Base-by-base conservation (phyloP, 2,329 filamentous ascomycete genomes). In the Fusarium tricinctum region DNA sequence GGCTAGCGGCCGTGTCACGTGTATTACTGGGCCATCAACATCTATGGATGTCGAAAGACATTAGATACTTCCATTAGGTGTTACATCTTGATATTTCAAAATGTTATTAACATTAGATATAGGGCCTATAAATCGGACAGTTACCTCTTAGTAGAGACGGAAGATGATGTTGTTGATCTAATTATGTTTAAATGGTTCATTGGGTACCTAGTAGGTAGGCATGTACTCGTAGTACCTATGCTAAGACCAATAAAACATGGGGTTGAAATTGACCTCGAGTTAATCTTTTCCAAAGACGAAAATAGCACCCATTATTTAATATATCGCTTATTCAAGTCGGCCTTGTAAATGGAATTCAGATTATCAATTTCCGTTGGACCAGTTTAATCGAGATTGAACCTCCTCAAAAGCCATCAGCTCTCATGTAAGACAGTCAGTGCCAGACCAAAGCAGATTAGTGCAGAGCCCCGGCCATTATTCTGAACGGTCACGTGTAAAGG, bases 391-490 rank as follows among this genome's bases (percentile, higher is more conserved):
- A 38, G 35, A 38, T 38, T 38, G 35, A 38, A 38, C 17, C 19
- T n/a, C 35, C 17, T 38, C 19, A 38, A 6, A 38, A 38, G 35
- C 17, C 35, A 17, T 38, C 17, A n/a, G 19, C 9, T 38, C 35
- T 38, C 35, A n/a, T 38, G 30, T 32, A n/a, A 19, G 35, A n/a
- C 2, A n/a, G 17, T n/a, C 17, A 38, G 17, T 38, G 9, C 35
- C 9, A n/a, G 33, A 68, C 61, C n/a, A 50, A 57, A 66, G 23
- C 12, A 42, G 67, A 54, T 47, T 69, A 70, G 58, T 50, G 58
- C 13, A 19, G 9, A 19, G 14, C 9, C n/a, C 28, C 80, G 79
- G 79, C 79, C 74, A 74, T 78, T 75, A 71, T 78, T 66, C 67
- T 71, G 17, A n/a, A 10, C 17, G n/a, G 35, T 38, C 35, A 38